These are phyloP conservation scores for Aspergillus tubingensis DNA, from an alignment of 2,329 filamentous ascomycete species.

Conservation along the genomic window DNA sequence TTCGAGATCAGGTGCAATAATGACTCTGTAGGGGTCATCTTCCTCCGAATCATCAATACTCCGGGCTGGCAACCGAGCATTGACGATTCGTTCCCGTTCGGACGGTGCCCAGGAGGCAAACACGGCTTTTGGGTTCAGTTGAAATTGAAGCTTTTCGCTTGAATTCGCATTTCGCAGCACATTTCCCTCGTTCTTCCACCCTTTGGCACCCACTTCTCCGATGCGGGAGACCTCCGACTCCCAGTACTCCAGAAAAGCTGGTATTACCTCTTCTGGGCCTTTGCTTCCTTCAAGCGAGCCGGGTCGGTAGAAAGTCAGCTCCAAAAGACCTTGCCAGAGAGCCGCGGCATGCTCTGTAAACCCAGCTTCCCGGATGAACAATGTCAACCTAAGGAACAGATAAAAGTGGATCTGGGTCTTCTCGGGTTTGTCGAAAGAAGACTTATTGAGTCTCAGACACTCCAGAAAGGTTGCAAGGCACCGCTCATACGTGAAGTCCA, in stretches of 20 bases:
- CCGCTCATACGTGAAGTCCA: slow-evolving; percentile 67
- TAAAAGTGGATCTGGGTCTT: slow-evolving; percentile 59
- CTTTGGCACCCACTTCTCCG: slow-evolving; percentile 70
- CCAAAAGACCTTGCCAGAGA: slow-evolving; percentile 80
- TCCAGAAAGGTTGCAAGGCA: slow-evolving; percentile 62
- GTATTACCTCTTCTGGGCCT: slow-evolving; percentile 19
- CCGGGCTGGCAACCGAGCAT: slow-evolving; percentile 66
- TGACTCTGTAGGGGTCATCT: slow-evolving; percentile 79
- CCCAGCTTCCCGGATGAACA: slow-evolving; percentile 73
- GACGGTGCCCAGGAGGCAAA: slow-evolving; percentile 51
- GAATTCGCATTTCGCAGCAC: slow-evolving; percentile 37
- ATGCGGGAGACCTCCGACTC: slow-evolving; percentile 78
- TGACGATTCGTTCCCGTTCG: slow-evolving; percentile 55
- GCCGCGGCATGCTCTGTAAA: slow-evolving; percentile 75
- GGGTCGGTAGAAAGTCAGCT: slow-evolving; percentile 67
- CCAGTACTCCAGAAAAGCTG: slow-evolving; percentile 75
- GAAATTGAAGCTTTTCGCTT: slow-evolving; percentile 24
- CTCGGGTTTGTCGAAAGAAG: slow-evolving; percentile 20
- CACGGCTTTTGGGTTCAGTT: slow-evolving; percentile 29
- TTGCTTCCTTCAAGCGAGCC: slow-evolving; percentile 24
- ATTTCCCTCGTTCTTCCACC: slow-evolving; percentile 58
- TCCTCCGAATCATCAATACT: slow-evolving; percentile 73
- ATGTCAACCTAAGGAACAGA: slow-evolving; percentile 71
- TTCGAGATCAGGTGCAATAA: slow-evolving; percentile 76
- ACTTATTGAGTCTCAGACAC: slow-evolving; percentile 53